Percentiles rank a stretch among this genome's conserved stretches.
Conservation (phyloP, 495 filamentous ascomycete species). For the Thozetella sp. region DNA sequence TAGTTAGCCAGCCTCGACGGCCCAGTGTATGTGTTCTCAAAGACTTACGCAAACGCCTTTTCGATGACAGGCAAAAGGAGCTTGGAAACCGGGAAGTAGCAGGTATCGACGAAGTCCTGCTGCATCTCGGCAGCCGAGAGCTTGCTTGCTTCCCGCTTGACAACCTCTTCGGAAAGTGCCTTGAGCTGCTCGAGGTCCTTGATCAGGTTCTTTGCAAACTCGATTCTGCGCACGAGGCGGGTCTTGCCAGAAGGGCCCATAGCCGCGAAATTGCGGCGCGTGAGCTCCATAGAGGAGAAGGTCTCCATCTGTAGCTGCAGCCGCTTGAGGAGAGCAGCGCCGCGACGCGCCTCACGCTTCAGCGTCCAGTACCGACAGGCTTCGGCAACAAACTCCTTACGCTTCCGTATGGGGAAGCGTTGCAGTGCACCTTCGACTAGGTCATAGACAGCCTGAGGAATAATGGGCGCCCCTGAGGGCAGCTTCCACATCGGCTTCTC, state of each 20-base stretch:
- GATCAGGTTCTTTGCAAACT: constrained; percentile 79
- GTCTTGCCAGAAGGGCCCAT: constrained; percentile 85
- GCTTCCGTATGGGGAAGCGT: constrained; percentile 79
- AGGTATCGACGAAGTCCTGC: constrained; percentile 74
- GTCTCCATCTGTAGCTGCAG: constrained; percentile 92
- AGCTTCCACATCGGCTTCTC: constrained; percentile 86
- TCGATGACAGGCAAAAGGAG: constrained; percentile 81
- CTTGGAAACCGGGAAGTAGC: constrained; percentile 86
- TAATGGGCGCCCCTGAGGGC: constrained; percentile 92
- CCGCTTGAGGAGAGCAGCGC: constrained; percentile 88
- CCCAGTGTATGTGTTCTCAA: neutral
- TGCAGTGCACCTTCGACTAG: constrained; percentile 77
- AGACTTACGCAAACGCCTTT: constrained; percentile 67
- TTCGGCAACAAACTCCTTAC: constrained; percentile 89
- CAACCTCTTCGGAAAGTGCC: constrained; percentile 65
- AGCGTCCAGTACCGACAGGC: constrained; percentile 97
- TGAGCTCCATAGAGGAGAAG: constrained; percentile 96
- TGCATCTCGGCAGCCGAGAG: constrained; percentile 75
- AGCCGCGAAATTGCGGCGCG: constrained; percentile 84
- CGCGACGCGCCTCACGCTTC: constrained; percentile 89
- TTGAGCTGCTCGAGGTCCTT: constrained; percentile 76
- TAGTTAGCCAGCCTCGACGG: constrained; percentile 24
- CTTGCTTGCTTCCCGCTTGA: constrained; percentile 73
- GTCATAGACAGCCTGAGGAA: constrained; percentile 82
- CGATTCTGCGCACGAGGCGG: constrained; percentile 77